Evolutionary conservation across 768 basidiomycete species (phyloP), one percentile per base, ranked within the genome.

Genomic region (Boletellus ananiceps): DNA sequence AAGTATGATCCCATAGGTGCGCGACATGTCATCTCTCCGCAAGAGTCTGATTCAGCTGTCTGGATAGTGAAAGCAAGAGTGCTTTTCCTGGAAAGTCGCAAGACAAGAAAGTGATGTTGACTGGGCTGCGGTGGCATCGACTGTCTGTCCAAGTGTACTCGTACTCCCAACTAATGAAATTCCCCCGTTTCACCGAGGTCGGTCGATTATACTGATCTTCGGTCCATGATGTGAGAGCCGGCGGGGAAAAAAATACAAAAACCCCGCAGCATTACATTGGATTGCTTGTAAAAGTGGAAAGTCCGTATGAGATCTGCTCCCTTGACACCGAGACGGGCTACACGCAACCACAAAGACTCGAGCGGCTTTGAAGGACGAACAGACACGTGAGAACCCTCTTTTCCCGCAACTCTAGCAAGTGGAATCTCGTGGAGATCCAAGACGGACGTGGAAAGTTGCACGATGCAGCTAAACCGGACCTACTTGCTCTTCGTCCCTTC

Each of bases 1-100:
- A 95, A 94, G 68, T 94, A 93, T 65, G 93, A 95, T 61, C 90
- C 91, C 1, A 71, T 74, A 62, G 89, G 92, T 91, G 65, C 50
- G 81, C 65, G n/a, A 29, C 43, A 4, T 27, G 18, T 45, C 44
- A 8, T 16, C 16, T 27, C 44, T n/a, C 29, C 3, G 46, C 5
- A 14, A 15, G 18, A 8, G 6, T 21, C 0, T 9, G 32, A 15
- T 18, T 57, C 15, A 52, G 42, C 33, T 38, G 21, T 25, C 43
- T 39, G 32, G 9, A 12, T 47, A 90, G 88, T 88, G 33, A 82
- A 82, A 59, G 70, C 75, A 42, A 73, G 85, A 18, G 88, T 91
- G 2, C 71, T 91, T 27, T 91, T 91, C 55, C 82, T 90, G 1
- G 88, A 90, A 69, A 83, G 81, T 63, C 83, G 76, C 57, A 88